These are phyloP conservation scores for Dothidotthia symphoricarpi DNA, from an alignment of 2,329 filamentous ascomycete genomes.

Conservation along the genomic window DNA sequence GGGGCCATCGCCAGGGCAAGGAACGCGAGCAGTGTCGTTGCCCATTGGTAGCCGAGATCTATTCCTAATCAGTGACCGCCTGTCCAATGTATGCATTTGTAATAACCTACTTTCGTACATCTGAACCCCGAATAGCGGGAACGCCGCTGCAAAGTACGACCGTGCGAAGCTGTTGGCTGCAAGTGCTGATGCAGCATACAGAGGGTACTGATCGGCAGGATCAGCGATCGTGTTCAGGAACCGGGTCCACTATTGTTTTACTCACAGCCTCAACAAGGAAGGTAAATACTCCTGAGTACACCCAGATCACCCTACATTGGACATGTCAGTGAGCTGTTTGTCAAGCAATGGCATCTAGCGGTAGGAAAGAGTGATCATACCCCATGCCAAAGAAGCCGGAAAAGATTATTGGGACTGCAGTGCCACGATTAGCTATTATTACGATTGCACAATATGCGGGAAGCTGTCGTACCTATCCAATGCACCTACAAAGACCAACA, in stretches of 20 bases:
- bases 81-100: constrained; percentile 33
- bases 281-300: constrained; percentile 83
- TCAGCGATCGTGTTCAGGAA: constrained; percentile 19
- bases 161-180: constrained; percentile 53
- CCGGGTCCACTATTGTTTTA: constrained; percentile 27
- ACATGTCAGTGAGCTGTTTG: constrained; percentile 31
- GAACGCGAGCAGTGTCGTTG: constrained; percentile 49
- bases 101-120: constrained; percentile 52
- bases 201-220: constrained; percentile 44
- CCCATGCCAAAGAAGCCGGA: constrained; percentile 48
- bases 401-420: constrained; percentile 52
- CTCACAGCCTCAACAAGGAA: constrained; percentile 68
- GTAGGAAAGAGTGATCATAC: constrained; percentile 30
- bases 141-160: constrained; percentile 50
- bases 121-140: constrained; percentile 51
- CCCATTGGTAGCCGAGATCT: constrained; percentile 53
- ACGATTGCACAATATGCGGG: constrained; percentile 21
- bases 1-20: constrained; percentile 52
- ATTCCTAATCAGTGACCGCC: constrained; percentile 47
- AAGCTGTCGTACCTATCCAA: constrained; percentile 48
- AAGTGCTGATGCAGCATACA: constrained; percentile 52
- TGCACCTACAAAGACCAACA: constrained; percentile 44
- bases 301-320: constrained; percentile 64
- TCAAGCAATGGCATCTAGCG: constrained; percentile 23
- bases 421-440: constrained; percentile 36